Percentiles rank a stretch among this genome's conserved stretches.
Evolutionary conservation across 192 early-diverging fungal genomes (phyloP).

Genomic region (Rhizophagus clarus): DNA sequence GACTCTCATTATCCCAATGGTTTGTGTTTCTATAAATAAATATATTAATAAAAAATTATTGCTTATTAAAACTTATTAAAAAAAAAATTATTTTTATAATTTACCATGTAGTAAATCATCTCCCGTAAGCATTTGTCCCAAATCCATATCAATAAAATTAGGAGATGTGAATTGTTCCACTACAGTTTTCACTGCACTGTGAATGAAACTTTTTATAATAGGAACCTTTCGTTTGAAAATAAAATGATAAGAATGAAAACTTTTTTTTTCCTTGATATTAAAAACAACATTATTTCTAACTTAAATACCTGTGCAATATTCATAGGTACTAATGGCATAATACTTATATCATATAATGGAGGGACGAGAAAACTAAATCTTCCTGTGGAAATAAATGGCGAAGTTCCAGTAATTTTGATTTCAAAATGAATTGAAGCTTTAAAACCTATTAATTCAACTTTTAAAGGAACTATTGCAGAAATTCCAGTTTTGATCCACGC

Average conservation of each 20-base stretch:
- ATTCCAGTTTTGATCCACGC: conserved; percentile 29
- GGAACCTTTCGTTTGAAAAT: conserved; percentile 4
- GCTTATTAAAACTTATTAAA: neutral
- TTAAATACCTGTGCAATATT: conserved; percentile 22
- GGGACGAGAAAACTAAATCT: conserved; percentile 21
- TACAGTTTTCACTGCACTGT: neutral
- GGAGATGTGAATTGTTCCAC: conserved; percentile 24
- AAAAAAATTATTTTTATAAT: neutral
- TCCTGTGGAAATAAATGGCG: conserved; percentile 18
- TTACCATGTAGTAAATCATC: conserved; percentile 23
- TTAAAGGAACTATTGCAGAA: conserved; percentile 16
- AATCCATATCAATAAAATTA: neutral
- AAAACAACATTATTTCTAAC: neutral
- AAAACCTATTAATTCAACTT: conserved; percentile 14
- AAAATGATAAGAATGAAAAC: neutral
- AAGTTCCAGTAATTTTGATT: conserved; percentile 4
- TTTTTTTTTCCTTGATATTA: neutral
- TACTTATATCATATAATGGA: conserved; percentile 8
- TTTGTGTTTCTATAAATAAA: conserved; percentile 18
- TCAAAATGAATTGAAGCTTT: conserved; percentile 17
- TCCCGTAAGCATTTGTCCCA: neutral
- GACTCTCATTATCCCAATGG: conserved; percentile 24
- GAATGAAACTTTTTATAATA: conserved; percentile 10
- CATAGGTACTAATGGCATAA: conserved; percentile 16
- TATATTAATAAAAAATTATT: neutral